Base-by-base conservation (phyloP, 306 rosid genomes). In the Castanea sativa region DNA sequence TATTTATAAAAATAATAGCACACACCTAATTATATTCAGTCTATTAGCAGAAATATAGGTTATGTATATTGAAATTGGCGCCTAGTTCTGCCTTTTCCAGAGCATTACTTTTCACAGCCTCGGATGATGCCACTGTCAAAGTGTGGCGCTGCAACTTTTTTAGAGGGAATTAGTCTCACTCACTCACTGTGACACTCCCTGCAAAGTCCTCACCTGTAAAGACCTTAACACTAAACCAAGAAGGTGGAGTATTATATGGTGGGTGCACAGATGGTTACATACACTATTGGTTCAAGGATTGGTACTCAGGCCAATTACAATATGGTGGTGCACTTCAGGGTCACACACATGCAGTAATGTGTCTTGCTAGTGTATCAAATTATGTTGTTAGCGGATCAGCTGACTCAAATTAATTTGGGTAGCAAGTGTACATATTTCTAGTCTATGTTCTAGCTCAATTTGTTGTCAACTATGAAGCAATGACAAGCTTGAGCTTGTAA, bases 261-360 rank as follows among this genome's bases (percentile, higher is more conserved):
- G 97, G 97, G 8, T 92, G 99, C 93, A 89, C 88, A 0, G 99
- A 95, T 25, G 99, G 98, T 2, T 95, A 92, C 88, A 84, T 92
- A 73, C 97, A 95, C 77, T 95, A 74, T 74, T 95, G 99, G 99
- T 81, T 89, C 27, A 92, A 83, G 82, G 96, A 97, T 1, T 90
- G 97, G 94, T 84, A 90, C 71, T 86, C 91, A 2, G 95, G 99
- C 7, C 99, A 92, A 45, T 72, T 92, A 43, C 95, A 95, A 20
- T 95, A 95, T 29, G 95, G 97, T 38, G 97, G 97, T 0, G 89
- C 99, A 18, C 87, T 94, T n/a, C 95, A 90, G 76, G 99, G 99
- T 6, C 99, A 94, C 76, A 92, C 93, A 0, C 99, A 95, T 71
- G 95, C 98, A 3, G 92, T 95, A 3, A 80, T 95, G 92, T 90